A percentile compares a stretch with the other conserved stretches of the same genome.
These are phyloP conservation scores for Oenanthe javanica DNA, from an alignment of 140 eudicot species.

Conservation along the genomic window DNA sequence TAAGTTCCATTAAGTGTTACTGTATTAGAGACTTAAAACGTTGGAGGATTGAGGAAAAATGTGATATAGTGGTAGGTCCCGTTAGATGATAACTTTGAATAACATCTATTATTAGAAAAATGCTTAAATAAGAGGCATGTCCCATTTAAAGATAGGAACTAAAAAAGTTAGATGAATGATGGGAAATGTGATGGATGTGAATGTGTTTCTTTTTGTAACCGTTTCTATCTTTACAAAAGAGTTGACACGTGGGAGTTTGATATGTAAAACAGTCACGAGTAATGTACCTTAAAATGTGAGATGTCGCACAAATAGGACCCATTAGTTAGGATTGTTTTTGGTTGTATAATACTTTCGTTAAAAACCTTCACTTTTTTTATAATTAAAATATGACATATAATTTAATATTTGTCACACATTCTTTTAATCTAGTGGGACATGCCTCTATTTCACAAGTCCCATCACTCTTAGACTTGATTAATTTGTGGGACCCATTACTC, in stretches of 20 bases:
- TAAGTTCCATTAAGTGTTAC: background rate
- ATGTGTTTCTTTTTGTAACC: background rate
- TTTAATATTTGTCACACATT: background rate
- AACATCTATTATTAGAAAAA: background rate
- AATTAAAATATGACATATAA: background rate
- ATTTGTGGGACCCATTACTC: background rate
- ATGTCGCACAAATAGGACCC: background rate
- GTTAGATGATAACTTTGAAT: background rate
- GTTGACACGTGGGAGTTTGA: background rate
- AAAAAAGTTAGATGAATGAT: background rate
- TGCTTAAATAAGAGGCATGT: background rate
- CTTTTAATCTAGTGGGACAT: background rate
- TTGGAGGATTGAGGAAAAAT: background rate
- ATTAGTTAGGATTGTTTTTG: background rate
- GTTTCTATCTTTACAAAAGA: background rate
- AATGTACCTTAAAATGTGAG: background rate
- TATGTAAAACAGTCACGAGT: background rate
- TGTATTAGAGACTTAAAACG: background rate
- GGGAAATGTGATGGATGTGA: no score
- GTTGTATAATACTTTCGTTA: background rate
- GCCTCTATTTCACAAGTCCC: background rate
- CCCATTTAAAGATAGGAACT: background rate
- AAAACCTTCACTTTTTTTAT: background rate
- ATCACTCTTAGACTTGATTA: background rate
- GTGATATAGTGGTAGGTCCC: background rate